These are phyloP conservation scores for Didymella sp. DNA, from an alignment of 2,329 filamentous ascomycete species.

Conservation along the genomic window DNA sequence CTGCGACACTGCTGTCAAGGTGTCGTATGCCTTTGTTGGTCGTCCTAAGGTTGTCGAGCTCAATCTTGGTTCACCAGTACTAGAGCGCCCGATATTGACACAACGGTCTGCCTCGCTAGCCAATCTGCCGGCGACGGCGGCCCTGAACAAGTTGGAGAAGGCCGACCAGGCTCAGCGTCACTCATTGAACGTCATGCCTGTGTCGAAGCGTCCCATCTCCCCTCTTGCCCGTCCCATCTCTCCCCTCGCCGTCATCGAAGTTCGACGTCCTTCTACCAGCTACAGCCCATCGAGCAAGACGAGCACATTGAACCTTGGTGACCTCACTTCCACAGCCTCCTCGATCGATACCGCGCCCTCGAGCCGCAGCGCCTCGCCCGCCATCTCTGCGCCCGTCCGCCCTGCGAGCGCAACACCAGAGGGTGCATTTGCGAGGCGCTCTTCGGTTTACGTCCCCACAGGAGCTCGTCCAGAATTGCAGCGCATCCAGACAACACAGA, in stretches of 20 bases:
- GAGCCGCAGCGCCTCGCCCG: slow-evolving; percentile 36
- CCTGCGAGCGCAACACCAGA: slow-evolving; percentile 33
- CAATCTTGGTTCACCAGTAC: slow-evolving; percentile 31
- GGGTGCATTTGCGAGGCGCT: slow-evolving; percentile 27
- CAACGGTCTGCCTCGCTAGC: slow-evolving; percentile 46
- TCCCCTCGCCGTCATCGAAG: slow-evolving; percentile 29
- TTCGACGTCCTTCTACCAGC: slow-evolving; percentile 40
- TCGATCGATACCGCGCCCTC: slow-evolving; percentile 36
- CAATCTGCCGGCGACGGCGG: slow-evolving; percentile 39
- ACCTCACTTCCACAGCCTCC: slow-evolving; percentile 32
- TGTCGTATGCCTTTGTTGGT: slow-evolving; percentile 48
- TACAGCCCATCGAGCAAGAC: slow-evolving; percentile 36
- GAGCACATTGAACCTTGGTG: slow-evolving; percentile 29
- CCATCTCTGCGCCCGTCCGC: slow-evolving; percentile 28
- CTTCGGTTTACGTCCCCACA: slow-evolving; percentile 39
- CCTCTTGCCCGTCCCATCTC: slow-evolving; percentile 34
- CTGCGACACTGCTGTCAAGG: slow-evolving; percentile 47
- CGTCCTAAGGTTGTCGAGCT: slow-evolving; percentile 50
- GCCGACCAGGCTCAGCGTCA: slow-evolving; percentile 36
- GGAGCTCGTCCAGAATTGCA: slow-evolving; percentile 27
- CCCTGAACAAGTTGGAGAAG: slow-evolving; percentile 39
- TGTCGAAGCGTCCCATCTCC: slow-evolving; percentile 17
- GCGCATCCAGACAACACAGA: slow-evolving; percentile 25
- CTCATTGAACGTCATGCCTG: slow-evolving; percentile 34
- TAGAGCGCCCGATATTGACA: slow-evolving; percentile 28